Conservation (phyloP, 2,329 filamentous ascomycete genomes). For the Cladosporium sp. region DNA sequence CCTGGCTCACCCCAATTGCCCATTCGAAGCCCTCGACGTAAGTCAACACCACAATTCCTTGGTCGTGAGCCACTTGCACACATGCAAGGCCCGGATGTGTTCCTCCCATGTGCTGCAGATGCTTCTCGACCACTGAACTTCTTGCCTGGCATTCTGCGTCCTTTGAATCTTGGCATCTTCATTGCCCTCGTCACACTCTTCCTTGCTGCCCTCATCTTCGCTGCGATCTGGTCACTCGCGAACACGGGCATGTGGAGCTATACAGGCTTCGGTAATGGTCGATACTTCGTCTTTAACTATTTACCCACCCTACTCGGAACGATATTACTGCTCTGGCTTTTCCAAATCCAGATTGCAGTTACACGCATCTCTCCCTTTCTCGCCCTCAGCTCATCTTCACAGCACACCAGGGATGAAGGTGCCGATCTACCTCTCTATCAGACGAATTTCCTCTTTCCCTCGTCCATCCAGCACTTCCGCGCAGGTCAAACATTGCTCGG, state of each 20-base stretch:
- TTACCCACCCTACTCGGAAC: slow-evolving; percentile 74
- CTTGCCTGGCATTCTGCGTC: slow-evolving; percentile 67
- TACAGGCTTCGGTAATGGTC: slow-evolving; percentile 61
- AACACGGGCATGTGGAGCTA: slow-evolving; percentile 67
- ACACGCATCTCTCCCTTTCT: slow-evolving; percentile 74
- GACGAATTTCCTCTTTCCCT: slow-evolving; percentile 63
- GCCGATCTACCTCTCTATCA: slow-evolving; percentile 61
- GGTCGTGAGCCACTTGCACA: background rate
- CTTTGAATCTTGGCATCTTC: slow-evolving; percentile 58
- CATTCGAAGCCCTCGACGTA: slow-evolving; percentile 7
- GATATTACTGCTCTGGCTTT: slow-evolving; percentile 69
- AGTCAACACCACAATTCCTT: slow-evolving; percentile 9
- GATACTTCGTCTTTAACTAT: slow-evolving; percentile 84
- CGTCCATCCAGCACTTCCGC: slow-evolving; percentile 50
- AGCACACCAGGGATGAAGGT: slow-evolving; percentile 57
- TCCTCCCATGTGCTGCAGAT: slow-evolving; percentile 29
- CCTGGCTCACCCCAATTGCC: slow-evolving; percentile 6
- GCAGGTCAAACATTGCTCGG: slow-evolving; percentile 66
- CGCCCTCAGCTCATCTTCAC: slow-evolving; percentile 65
- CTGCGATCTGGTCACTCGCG: slow-evolving; percentile 62
- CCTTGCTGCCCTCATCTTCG: slow-evolving; percentile 67
- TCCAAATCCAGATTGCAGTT: slow-evolving; percentile 69
- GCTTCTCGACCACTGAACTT: slow-evolving; percentile 53
- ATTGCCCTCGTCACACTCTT: slow-evolving; percentile 63
- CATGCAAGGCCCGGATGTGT: slow-evolving; percentile 23